Percentiles rank a stretch among this genome's conserved stretches.
phyloP scores from a whole-genome alignment of 2,329 filamentous ascomycete species.

The Cercospora sesami region DNA sequence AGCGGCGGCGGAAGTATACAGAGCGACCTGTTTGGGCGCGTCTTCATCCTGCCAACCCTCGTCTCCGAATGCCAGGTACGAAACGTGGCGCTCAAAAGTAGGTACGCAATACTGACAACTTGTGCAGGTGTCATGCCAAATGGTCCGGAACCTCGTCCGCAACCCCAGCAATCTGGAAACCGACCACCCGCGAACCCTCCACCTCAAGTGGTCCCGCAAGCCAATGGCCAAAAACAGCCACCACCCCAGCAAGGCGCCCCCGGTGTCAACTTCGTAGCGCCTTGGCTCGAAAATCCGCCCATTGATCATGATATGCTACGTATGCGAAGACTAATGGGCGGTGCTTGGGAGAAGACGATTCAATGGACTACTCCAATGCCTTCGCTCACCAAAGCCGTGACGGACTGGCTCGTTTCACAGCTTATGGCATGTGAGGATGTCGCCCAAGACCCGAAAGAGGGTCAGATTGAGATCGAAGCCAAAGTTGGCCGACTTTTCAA shows the following conservation, averaged over 20 bases:
- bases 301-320: slow-evolving; percentile 33
- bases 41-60: slow-evolving; percentile 35
- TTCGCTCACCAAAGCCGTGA: slow-evolving; percentile 28
- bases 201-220: slow-evolving; percentile 12
- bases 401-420: slow-evolving; percentile 34
- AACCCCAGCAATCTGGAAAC: slow-evolving; percentile 5
- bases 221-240: slow-evolving; percentile 8
- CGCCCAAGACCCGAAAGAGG: slow-evolving; percentile 59
- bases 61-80: slow-evolving; percentile 9
- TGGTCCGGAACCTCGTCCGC: slow-evolving; percentile 9
- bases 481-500: slow-evolving; percentile 84
- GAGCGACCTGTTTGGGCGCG: slow-evolving; percentile 39
- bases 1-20: slow-evolving; percentile 31
- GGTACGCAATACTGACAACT: slow-evolving; percentile 1
- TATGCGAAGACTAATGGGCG: slow-evolving; percentile 28
- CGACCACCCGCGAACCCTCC: neutral
- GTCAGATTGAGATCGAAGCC: slow-evolving; percentile 88
- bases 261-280: slow-evolving; percentile 11
- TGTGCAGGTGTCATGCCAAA: slow-evolving; percentile 12
- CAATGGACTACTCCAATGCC: slow-evolving; percentile 31
- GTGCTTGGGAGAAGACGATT: slow-evolving; percentile 38
- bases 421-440: slow-evolving; percentile 50
- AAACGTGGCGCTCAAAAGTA: neutral
- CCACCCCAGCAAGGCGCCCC: slow-evolving; percentile 2
- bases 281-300: slow-evolving; percentile 16